A percentile compares a stretch with the other conserved stretches of the same genome.
phyloP scores from a whole-genome alignment of 2,329 filamentous ascomycete species.

The Aspergillus uvarum region DNA sequence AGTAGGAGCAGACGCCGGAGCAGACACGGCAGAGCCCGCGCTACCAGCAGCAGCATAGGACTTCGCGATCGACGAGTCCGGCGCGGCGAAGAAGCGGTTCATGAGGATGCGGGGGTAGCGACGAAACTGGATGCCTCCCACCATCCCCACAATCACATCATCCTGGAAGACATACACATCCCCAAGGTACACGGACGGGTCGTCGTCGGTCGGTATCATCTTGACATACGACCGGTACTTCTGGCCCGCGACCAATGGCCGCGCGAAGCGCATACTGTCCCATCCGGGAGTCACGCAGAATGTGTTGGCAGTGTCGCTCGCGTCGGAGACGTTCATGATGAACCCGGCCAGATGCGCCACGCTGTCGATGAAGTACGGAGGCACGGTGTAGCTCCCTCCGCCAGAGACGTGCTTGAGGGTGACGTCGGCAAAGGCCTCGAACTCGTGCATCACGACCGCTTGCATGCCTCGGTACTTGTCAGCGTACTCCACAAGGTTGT shows the following conservation, averaged over 20 bases:
- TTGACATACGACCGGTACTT: slow-evolving; percentile 34
- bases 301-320: slow-evolving; percentile 7
- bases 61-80: neutral
- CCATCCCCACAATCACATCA: slow-evolving; percentile 33
- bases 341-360: slow-evolving; percentile 14
- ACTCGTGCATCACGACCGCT: slow-evolving; percentile 28
- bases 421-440: slow-evolving; percentile 35
- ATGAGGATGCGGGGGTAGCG: slow-evolving; percentile 24
- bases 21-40: neutral
- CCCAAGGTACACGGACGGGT: slow-evolving; percentile 35
- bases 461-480: slow-evolving; percentile 36
- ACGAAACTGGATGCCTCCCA: slow-evolving; percentile 38
- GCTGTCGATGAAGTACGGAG: slow-evolving; percentile 19
- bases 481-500: slow-evolving; percentile 28
- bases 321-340: slow-evolving; percentile 12
- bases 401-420: slow-evolving; percentile 15
- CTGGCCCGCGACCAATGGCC: slow-evolving; percentile 23
- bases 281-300: slow-evolving; percentile 12
- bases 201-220: slow-evolving; percentile 31
- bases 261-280: slow-evolving; percentile 25
- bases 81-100: slow-evolving; percentile 20
- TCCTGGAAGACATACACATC: slow-evolving; percentile 44
- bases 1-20: neutral
- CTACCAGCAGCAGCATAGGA: neutral
- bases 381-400: slow-evolving; percentile 26